Conservation (phyloP, 805 yeast genomes). For the Wickerhamiella bombiphila region DNA sequence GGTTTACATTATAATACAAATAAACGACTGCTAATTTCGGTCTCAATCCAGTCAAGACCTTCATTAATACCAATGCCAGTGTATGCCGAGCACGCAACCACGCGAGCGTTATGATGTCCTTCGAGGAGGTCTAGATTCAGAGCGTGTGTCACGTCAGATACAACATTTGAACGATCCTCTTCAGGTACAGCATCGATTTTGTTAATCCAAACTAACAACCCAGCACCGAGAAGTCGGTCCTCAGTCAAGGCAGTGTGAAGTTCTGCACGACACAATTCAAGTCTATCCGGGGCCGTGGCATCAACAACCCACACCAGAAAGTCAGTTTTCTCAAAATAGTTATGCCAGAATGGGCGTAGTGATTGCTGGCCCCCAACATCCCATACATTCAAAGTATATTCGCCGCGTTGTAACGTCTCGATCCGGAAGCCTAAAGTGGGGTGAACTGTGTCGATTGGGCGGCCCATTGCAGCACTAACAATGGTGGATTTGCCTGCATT, state of each 20-base stretch:
- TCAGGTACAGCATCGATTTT: slow-evolving; percentile 45
- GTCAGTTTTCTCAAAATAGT: slow-evolving; percentile 75
- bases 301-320: slow-evolving; percentile 80
- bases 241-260: slow-evolving; percentile 46
- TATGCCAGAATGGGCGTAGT: slow-evolving; percentile 80
- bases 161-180: slow-evolving; percentile 14
- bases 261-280: slow-evolving; percentile 52
- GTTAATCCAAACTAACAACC: slow-evolving; percentile 55
- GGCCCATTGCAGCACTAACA: slow-evolving; percentile 40
- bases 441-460: slow-evolving; percentile 40
- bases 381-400: slow-evolving; percentile 31
- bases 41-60: slow-evolving; percentile 32
- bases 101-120: slow-evolving; percentile 27
- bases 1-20: slow-evolving; percentile 16
- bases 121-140: slow-evolving; percentile 25
- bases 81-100: slow-evolving; percentile 36
- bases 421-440: slow-evolving; percentile 91
- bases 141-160: slow-evolving; percentile 6
- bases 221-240: slow-evolving; percentile 56
- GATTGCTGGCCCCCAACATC: slow-evolving; percentile 86
- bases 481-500: slow-evolving; percentile 87
- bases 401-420: slow-evolving; percentile 32
- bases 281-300: slow-evolving; percentile 40
- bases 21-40: slow-evolving; percentile 29
- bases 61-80: slow-evolving; percentile 29